phyloP scores from a whole-genome alignment of 202 grass and related monocot species.

The Miscanthus sacchariflorus region DNA sequence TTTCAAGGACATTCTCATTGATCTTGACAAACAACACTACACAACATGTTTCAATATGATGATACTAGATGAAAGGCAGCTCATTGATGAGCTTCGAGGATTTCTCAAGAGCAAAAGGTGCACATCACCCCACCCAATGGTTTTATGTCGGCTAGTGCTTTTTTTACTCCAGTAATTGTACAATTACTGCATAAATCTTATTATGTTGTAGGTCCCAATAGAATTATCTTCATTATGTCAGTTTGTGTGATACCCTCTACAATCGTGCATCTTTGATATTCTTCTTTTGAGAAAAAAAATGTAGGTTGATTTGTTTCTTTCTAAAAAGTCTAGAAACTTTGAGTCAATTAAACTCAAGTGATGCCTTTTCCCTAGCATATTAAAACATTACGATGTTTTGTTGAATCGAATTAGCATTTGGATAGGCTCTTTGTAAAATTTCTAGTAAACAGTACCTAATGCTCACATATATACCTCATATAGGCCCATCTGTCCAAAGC shows the following conservation, averaged over 20 bases:
- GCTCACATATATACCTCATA: neutral
- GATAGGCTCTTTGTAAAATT: neutral
- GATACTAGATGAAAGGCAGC: constrained; percentile 2
- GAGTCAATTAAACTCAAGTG: neutral
- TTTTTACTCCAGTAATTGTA: neutral
- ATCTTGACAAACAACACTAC: neutral
- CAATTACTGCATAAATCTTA: neutral
- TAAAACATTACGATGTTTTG: neutral
- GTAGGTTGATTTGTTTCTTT: neutral
- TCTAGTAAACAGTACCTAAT: neutral
- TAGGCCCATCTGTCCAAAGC: neutral
- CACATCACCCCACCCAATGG: neutral
- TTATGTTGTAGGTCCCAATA: neutral
- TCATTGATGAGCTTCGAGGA: neutral
- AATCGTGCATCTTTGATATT: neutral
- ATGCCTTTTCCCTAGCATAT: neutral
- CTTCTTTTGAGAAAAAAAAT: neutral
- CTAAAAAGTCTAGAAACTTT: neutral
- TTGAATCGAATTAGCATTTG: neutral
- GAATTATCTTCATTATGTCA: neutral
- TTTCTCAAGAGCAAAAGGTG: neutral
- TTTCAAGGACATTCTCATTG: neutral
- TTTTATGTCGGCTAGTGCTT: neutral
- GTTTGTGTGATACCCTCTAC: neutral
- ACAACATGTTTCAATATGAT: neutral